Base-by-base conservation (phyloP, 345 rosid species). In the Anastatica hierochuntica region DNA sequence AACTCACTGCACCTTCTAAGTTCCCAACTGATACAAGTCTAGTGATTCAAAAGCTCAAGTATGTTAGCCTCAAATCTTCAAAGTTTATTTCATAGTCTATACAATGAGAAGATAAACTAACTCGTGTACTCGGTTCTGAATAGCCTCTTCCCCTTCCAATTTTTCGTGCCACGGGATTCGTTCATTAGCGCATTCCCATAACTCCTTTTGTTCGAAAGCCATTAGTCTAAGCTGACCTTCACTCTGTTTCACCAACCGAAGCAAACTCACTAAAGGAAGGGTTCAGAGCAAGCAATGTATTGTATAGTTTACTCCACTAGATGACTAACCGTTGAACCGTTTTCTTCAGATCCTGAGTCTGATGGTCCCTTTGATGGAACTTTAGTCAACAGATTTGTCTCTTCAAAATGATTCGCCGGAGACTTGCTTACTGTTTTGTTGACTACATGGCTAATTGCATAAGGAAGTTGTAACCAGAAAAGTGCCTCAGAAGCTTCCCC, bases 51-150 rank as follows among this genome's bases (percentile, higher is more conserved):
- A 63, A 33, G 7, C 36, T 8, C 5, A 42, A 3, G 10, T 51
- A n/a, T 36, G 24, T 33, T 33, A 55, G 34, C 34, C 46, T 44
- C 24, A 50, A 48, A 24, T 31, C 7, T 17, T 34, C 7, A 4
- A 30, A 3, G 20, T 58, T 44, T 30, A 20, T 19, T 46, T 16
- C 41, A n/a, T 21, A 12, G 41, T 19, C n/a, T 44, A 2, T 10
- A 17, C n/a, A 24, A 40, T 9, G 49, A 10, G 14, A 11, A 11
- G 21, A 40, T 26, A 60, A 72, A n/a, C 92, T 71, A 58, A 88
- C 97, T 84, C 97, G 38, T 88, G 97, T 57, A 88, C 83, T 45
- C 74, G 92, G 53, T 80, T 85, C 67, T 85, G 89, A 67, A 85
- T 66, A 54, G 95, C 89, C 54, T 81, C 85, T 63, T 88, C 97